Evolutionary conservation across 2,329 filamentous ascomycete genomes (phyloP).

Genomic region (Didymella pomorum): DNA sequence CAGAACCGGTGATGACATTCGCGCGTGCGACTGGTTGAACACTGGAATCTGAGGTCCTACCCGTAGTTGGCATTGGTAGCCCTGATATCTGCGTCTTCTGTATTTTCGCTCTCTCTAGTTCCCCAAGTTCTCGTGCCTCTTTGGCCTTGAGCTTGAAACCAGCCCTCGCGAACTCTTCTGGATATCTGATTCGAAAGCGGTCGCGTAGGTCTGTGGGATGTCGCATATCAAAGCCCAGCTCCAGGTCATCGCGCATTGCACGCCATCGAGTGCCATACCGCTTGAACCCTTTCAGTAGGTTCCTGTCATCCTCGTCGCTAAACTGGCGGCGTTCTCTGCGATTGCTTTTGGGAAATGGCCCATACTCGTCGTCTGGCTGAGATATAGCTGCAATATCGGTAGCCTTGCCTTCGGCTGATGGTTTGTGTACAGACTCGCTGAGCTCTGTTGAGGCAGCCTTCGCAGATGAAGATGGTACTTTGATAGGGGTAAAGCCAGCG

Average conservation of each 20-base stretch:
- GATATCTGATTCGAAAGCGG: conserved; percentile 67
- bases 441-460: neutral
- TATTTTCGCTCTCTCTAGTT: conserved; percentile 23
- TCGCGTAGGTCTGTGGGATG: conserved; percentile 67
- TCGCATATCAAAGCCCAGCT: conserved; percentile 60
- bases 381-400: conserved; percentile 16
- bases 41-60: neutral
- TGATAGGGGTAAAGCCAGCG: neutral
- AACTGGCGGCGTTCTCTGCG: conserved; percentile 65
- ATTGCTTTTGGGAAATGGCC: conserved; percentile 59
- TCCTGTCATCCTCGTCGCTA: conserved; percentile 64
- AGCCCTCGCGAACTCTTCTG: conserved; percentile 62
- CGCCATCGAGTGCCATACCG: conserved; percentile 69
- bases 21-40: neutral
- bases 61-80: neutral
- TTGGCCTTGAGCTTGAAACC: conserved; percentile 53
- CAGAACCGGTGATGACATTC: neutral
- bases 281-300: conserved; percentile 65
- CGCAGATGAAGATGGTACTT: neutral
- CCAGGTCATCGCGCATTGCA: conserved; percentile 63
- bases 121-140: conserved; percentile 30
- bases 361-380: conserved; percentile 57
- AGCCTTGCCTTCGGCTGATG: neutral
- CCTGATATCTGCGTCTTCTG: neutral
- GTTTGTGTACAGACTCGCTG: neutral